Evolutionary conservation across 768 basidiomycete species (phyloP), one percentile per base, ranked within the genome.

Genomic region (Serendipita sp.): DNA sequence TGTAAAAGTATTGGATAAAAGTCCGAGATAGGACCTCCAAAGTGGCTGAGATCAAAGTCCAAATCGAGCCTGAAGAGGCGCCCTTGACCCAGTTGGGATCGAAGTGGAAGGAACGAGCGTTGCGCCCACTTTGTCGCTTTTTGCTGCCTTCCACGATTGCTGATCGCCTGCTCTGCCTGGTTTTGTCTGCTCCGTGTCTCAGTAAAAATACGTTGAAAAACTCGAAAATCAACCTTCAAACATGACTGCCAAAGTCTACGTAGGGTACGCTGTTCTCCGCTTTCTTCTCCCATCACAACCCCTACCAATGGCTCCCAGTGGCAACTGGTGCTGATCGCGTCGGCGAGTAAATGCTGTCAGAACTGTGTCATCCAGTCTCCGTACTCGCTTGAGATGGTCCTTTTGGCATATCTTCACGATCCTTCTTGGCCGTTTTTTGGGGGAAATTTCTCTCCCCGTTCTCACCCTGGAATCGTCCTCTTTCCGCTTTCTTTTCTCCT

Each of bases 231-330:
- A 18, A 5, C 5, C 18, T 50, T n/a, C 48, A n/a, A 18, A 5
- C n/a, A 87, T 87, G 84, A 81, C 86, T 75, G 78, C 86, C 72
- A 92, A 91, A 79, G 82, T 91, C 74, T 92, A 91, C 76, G 88
- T 92, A 82, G 89, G 88, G 89, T 92, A 82, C 86, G 89, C 75
- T 75, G 76, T 74, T 75, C 77, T 78, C 73, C 77, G 76, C 74
- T 71, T 77, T 13, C 71, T 77, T 72, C 73, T 75, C 71, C 43
- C 63, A 65, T 63, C 62, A 18, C 11, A n/a, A 23, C 29, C 13
- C 40, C 40, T 40, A 40, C 40, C 40, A 5, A 40, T 6, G 13
- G 6, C 40, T 33, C 6, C 34, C 13, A 29, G 27, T 66, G 62
- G 55, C 33, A 29, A n/a, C 29, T 34, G n/a, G 27, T 10, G 36